These are phyloP conservation scores for Aspergillus brasiliensis DNA, from an alignment of 2,329 filamentous ascomycete genomes.

Conservation along the genomic window DNA sequence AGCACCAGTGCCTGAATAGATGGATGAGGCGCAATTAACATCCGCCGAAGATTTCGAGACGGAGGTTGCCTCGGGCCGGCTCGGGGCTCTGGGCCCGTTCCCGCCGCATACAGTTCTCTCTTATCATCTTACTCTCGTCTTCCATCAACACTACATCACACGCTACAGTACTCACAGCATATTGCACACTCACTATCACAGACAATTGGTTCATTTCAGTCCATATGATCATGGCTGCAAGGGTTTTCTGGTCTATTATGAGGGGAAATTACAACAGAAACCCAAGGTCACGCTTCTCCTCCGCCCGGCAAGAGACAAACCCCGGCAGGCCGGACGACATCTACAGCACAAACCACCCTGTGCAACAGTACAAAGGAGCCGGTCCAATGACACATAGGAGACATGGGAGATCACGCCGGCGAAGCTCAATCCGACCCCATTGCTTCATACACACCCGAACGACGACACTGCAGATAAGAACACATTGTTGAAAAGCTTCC, in stretches of 20 bases:
- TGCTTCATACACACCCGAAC: conserved; percentile 31
- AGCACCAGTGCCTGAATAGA: conserved; percentile 1
- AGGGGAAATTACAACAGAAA: background rate
- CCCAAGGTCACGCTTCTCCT: background rate
- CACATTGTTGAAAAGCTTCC: conserved; percentile 28
- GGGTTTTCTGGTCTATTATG: background rate
- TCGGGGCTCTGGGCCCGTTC: conserved; percentile 3
- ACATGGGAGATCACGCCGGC: conserved; percentile 29
- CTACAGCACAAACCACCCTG: conserved; percentile 14
- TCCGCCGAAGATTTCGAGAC: conserved; percentile 13
- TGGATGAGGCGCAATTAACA: background rate
- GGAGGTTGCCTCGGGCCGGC: conserved; percentile 4
- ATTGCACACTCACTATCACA: too few relatives aligned
- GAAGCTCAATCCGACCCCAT: conserved; percentile 30
- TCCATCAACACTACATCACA: background rate
- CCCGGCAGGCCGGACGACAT: conserved; percentile 14
- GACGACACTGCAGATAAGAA: conserved; percentile 30
- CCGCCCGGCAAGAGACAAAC: background rate
- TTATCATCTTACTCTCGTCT: background rate
- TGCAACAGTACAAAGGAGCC: conserved; percentile 20
- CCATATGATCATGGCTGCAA: background rate
- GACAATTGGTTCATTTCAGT: too few relatives aligned
- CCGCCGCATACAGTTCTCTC: background rate
- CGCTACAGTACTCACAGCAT: background rate
- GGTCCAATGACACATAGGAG: conserved; percentile 29